Base-by-base conservation (phyloP, 371 early-diverging fungal genomes). In the Mucor racemosus region DNA sequence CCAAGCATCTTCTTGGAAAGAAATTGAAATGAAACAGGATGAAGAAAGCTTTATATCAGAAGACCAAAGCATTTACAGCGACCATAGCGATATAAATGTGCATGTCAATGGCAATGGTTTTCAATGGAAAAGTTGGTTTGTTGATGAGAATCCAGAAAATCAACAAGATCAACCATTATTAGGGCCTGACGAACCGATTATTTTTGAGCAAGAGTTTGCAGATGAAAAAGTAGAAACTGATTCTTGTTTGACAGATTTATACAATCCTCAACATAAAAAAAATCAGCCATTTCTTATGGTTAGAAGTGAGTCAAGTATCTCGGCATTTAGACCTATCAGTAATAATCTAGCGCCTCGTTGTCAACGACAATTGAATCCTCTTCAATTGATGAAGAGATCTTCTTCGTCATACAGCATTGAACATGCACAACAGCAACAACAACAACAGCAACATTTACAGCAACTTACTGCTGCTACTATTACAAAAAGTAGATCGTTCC, bases 401-500 rank as follows among this genome's bases (percentile, higher is more conserved):
- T 55, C 55, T 3, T 55, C 55, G 14, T 34, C 55, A 7, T 34
- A 21, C 5, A 13, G 11, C 50, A 50, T 50, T 1, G 11, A 50
- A 21, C 26, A 50, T 19, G 44, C 44, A 44, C 17, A n/a, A 5
- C 40, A 38, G 39, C 53, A 21, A 31, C 63, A 53, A 53, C 64
- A 40, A 39, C 58, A 14, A 5, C 55, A 21, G 35, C 55, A 34
- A 15, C 55, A 34, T 1, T 4, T 2, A 9, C 38, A 38, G 7
- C 7, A 7, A 11, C 58, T 8, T 39, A n/a, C 41, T 26, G 31
- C 57, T 31, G 65, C 62, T 14, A 58, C 56, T 10, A 64, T 79
- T 42, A 76, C 72, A 21, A 79, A 79, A 62, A 79, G 80, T 50
- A 73, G 48, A 58, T 79, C 80, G 0, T 72, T 79, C 48, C 80